Evolutionary conservation across 257 asterid species (phyloP).

Genomic region (Nicotiana attenuata): DNA sequence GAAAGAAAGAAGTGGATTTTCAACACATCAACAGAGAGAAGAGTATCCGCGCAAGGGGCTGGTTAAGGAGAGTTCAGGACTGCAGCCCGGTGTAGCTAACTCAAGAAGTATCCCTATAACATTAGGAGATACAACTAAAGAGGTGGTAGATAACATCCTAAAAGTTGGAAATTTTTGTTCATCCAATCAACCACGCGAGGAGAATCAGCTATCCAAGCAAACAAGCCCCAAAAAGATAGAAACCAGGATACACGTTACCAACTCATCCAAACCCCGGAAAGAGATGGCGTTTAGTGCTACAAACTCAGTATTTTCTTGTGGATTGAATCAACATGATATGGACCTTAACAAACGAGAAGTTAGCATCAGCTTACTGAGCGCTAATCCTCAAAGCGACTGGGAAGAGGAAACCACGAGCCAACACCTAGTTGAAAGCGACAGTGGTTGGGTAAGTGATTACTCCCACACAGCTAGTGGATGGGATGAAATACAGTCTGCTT

Average conservation of each 20-base stretch:
- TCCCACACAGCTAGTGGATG: conserved; percentile 41
- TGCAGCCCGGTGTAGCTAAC: conserved; percentile 15
- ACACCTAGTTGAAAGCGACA: conserved; percentile 26
- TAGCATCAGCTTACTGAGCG: conserved; percentile 9
- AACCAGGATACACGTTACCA: neutral
- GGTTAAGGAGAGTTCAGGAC: conserved; percentile 33
- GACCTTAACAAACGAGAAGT: conserved; percentile 7
- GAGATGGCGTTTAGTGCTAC: conserved; percentile 9
- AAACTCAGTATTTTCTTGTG: conserved; percentile 14
- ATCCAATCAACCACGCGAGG: conserved; percentile 18
- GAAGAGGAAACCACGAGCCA: conserved; percentile 22
- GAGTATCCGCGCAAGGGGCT: conserved; percentile 14
- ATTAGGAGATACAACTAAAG: neutral
- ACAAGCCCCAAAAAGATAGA: neutral
- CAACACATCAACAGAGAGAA: conserved; percentile 7
- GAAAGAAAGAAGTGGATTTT: neutral
- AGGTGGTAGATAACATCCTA: neutral
- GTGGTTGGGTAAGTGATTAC: conserved; percentile 41
- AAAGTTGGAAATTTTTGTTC: conserved; percentile 3
- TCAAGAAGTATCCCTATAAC: conserved; percentile 17
- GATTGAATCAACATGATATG: conserved; percentile 13
- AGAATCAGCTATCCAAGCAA: conserved; percentile 9
- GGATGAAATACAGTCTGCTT: conserved; percentile 43
- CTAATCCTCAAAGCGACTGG: conserved; percentile 14
- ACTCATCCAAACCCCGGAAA: neutral